phyloP scores from a whole-genome alignment of 306 rosid species.

The Trichosanthes truncata region DNA sequence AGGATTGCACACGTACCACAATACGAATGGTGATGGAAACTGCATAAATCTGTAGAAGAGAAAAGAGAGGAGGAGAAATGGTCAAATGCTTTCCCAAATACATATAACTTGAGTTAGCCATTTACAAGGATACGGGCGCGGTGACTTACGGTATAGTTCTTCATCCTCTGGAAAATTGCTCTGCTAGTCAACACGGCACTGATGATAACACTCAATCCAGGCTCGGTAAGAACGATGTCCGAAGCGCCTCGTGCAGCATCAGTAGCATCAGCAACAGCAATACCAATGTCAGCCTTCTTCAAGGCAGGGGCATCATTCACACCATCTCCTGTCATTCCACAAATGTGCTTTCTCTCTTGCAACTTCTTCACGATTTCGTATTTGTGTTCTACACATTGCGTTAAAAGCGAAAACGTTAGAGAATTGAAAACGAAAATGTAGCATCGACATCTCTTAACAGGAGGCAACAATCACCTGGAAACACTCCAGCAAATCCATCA shows the following conservation, averaged over 20 bases:
- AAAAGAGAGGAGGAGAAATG: not conserved
- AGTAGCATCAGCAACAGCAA: conserved; percentile 97
- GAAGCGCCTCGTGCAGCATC: conserved; percentile 99
- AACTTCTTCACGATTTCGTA: conserved; percentile 93
- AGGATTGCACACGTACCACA: conserved; percentile 52
- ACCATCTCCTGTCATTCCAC: conserved; percentile 99
- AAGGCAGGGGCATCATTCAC: conserved; percentile 98
- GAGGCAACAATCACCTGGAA: conserved; percentile 54
- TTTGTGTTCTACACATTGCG: conserved; percentile 56
- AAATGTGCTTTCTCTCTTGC: conserved; percentile 92
- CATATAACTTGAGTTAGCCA: not conserved
- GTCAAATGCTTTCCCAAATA: not conserved
- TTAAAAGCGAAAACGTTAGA: not conserved
- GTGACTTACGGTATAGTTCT: conserved; percentile 81
- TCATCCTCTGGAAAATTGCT: conserved; percentile 97
- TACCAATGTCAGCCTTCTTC: conserved; percentile 97
- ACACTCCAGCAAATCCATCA: conserved; percentile 98
- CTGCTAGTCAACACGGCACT: conserved; percentile 97
- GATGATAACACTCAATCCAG: conserved; percentile 91
- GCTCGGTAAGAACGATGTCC: conserved; percentile 93
- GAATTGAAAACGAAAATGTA: not conserved
- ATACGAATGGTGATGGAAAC: conserved; percentile 98
- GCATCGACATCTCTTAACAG: not conserved
- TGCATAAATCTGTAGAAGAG: conserved; percentile 69
- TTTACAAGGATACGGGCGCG: not conserved